A percentile compares a stretch with the other conserved stretches of the same genome.
These are phyloP conservation scores for Cercophora samala DNA, from an alignment of 495 filamentous ascomycete species.

Conservation along the genomic window DNA sequence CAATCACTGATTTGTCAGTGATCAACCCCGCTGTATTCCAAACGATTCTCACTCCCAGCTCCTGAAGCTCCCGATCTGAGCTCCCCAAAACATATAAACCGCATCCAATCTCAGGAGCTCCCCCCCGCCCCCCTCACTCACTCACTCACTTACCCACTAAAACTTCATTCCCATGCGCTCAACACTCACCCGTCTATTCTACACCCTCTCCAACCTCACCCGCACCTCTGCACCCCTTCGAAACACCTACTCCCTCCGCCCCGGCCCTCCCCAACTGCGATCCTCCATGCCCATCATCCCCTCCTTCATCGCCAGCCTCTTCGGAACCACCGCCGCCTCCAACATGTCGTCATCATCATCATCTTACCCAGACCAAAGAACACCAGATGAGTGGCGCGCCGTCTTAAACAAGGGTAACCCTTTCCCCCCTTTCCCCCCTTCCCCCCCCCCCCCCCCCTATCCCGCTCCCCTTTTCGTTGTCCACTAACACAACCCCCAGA, in stretches of 20 bases:
- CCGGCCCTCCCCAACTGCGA: constrained; percentile 26
- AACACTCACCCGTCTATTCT: constrained; percentile 51
- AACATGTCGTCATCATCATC: constrained; percentile 53
- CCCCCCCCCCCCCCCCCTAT: constrained; percentile 9
- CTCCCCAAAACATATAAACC: neutral
- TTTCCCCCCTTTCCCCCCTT: constrained; percentile 12
- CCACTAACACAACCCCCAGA: too few species aligned
- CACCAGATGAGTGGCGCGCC: constrained; percentile 81
- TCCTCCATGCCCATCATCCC: constrained; percentile 67
- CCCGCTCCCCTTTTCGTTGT: neutral
- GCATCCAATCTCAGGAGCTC: constrained; percentile 1
- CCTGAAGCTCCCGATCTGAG: neutral
- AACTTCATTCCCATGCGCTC: constrained; percentile 51
- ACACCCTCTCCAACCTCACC: constrained; percentile 36
- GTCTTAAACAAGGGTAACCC: constrained; percentile 71
- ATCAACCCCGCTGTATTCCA: constrained; percentile 3
- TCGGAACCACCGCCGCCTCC: constrained; percentile 52
- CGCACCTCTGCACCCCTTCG: constrained; percentile 30
- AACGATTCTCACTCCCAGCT: neutral
- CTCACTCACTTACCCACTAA: neutral
- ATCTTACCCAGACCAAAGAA: constrained; percentile 73
- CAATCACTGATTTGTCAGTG: constrained; percentile 21
- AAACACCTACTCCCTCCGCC: constrained; percentile 8
- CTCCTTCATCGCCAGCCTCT: constrained; percentile 69
- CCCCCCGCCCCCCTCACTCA: constrained; percentile 1